Evolutionary conservation across 768 basidiomycete species (phyloP), one percentile per base, ranked within the genome.

Genomic region (Podaxis pistillaris): DNA sequence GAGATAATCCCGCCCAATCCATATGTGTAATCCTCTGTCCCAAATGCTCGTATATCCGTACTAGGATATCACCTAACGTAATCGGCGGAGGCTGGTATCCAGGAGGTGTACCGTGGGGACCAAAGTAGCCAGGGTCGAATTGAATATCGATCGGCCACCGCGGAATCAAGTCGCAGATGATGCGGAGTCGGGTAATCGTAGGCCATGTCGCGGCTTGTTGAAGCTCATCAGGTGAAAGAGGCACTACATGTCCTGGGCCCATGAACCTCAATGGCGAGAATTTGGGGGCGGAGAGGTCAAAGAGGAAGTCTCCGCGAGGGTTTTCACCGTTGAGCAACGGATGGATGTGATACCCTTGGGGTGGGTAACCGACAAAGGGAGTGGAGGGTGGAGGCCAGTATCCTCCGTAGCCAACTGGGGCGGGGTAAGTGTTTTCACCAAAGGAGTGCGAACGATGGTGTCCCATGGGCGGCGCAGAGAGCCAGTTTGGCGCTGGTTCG

Each of bases 91-190:
- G 63, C 63, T 52, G 65, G 62, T 63, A 69, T 28, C 33, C 66
- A n/a, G 62, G 56, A 49, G 64, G 59, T 49, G 56, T 56, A 28
- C 54, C 6, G 37, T 47, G 40, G 0, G 40, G 30, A 22, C 51
- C 38, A 33, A 22, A 47, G 24, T 47, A 69, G 0, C 28, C 49
- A 36, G 73, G 64, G 11, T 75, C 73, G 66, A 76, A 78, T 50
- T 79, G 74, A 55, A 90, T 70, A 62, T 83, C 79, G 57, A 89
- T 78, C 13, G 86, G 83, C 87, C 88, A 90, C n/a, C 80, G 67
- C 0, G 85, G 83, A 54, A 87, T 76, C 15, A 68, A 65, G 56
- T 89, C 85, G 68, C 82, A 85, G 0, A 79, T 68, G 67, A 91
- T 84, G n/a, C 81, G 78, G 66, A 90, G 79, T 38, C 74, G 78